Evolutionary conservation across 768 basidiomycete genomes (phyloP).

Genomic region (Trametes villosa): DNA sequence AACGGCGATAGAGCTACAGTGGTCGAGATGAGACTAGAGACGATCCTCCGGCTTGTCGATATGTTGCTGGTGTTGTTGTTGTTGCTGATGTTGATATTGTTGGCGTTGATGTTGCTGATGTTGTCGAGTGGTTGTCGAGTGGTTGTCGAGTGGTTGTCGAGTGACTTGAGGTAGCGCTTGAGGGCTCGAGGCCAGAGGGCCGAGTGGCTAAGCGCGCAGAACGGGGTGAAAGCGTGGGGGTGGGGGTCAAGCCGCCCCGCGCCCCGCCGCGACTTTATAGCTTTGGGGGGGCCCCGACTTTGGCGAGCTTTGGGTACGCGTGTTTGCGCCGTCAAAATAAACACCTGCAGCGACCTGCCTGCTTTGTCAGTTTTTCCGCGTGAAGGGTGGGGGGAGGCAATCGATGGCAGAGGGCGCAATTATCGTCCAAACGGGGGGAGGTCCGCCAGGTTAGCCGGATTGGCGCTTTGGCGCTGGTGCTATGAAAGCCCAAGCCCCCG

Average conservation of each 20-base stretch:
- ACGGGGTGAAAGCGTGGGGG: no score
- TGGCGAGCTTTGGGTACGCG: no score
- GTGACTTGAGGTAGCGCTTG: no score
- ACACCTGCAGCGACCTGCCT: neutral
- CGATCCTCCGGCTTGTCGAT: neutral
- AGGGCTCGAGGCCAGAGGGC: no score
- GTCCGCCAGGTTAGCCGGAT: neutral
- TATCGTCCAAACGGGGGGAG: neutral
- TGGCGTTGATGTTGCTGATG: neutral
- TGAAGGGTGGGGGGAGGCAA: neutral
- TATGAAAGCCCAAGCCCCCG: neutral
- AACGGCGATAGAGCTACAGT: constrained; percentile 10
- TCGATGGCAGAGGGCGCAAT: neutral
- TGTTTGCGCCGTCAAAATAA: neutral
- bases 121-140: neutral
- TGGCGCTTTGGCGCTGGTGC: neutral
- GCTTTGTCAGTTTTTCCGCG: neutral
- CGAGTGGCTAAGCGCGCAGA: no score
- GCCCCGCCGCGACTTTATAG: no score
- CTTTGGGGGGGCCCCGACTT: no score
- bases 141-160: no score
- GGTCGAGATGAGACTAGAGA: neutral
- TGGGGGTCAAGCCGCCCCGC: no score
- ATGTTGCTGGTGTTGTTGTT: neutral
- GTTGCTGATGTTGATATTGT: neutral